A percentile compares a stretch with the other conserved stretches of the same genome.
Conservation (phyloP, 2,329 filamentous ascomycete species). For the Paraconiothyrium sp. region DNA sequence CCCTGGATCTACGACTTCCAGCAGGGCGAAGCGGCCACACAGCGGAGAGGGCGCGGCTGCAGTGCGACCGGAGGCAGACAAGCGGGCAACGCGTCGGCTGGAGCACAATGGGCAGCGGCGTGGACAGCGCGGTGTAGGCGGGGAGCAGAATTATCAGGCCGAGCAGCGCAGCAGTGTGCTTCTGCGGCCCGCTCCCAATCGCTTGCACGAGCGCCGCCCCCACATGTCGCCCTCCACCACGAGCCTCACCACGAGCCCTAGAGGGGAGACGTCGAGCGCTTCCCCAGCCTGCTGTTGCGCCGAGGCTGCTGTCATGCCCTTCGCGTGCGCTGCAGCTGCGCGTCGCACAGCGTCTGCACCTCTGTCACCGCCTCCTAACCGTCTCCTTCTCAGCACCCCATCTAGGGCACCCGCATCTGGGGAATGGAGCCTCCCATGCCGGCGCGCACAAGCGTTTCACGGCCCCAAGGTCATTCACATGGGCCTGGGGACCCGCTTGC, state of each 20-base stretch:
- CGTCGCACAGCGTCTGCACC: constrained; percentile 13
- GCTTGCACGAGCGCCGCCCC: background rate
- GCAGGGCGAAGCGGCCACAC: constrained; percentile 27
- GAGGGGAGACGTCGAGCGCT: no score
- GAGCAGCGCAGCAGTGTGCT: no score
- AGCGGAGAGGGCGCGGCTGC: constrained; percentile 32
- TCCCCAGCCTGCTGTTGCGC: background rate
- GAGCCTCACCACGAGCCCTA: background rate
- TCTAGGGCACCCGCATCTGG: background rate
- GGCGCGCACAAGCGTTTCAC: constrained; percentile 16
- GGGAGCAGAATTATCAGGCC: constrained; percentile 14
- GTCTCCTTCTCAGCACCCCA: no score
- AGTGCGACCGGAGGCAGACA: constrained; percentile 34
- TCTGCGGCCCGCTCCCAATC: constrained; percentile 13
- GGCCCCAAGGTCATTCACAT: background rate
- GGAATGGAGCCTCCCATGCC: background rate
- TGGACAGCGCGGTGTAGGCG: constrained; percentile 11
- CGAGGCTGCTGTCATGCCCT: constrained; percentile 1
- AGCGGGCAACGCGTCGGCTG: constrained; percentile 17
- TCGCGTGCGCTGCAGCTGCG: constrained; percentile 13
- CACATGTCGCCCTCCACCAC: constrained; percentile 10
- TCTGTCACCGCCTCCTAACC: background rate
- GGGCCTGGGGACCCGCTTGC: constrained; percentile 10
- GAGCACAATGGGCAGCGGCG: constrained; percentile 21
- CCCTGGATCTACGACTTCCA: constrained; percentile 25